phyloP scores from a whole-genome alignment of 441 rosid species.

The Brassica balearica region DNA sequence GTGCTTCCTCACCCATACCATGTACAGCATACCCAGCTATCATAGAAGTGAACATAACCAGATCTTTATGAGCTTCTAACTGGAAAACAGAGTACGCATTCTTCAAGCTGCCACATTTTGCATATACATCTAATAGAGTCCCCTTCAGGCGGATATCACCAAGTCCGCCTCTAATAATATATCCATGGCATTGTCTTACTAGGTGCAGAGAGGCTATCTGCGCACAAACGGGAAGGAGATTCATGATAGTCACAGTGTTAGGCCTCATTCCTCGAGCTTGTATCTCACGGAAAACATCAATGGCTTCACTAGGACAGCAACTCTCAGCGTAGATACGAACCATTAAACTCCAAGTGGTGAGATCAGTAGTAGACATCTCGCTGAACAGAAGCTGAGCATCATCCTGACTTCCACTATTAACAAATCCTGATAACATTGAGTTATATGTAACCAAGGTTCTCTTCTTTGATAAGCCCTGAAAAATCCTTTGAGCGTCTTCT shows the following conservation, averaged over 20 bases:
- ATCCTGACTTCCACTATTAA: slow-evolving; percentile 57
- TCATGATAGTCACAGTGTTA: slow-evolving; percentile 73
- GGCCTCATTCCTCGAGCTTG: slow-evolving; percentile 74
- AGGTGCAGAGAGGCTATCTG: slow-evolving; percentile 63
- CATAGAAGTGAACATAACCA: slow-evolving; percentile 79
- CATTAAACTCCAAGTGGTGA: slow-evolving; percentile 87
- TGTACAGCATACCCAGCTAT: slow-evolving; percentile 81
- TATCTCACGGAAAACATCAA: slow-evolving; percentile 58
- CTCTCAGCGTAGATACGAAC: slow-evolving; percentile 68
- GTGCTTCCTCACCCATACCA: slow-evolving; percentile 86
- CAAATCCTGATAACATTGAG: slow-evolving; percentile 68
- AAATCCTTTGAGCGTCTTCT: slow-evolving; percentile 63
- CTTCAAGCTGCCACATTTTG: slow-evolving; percentile 75
- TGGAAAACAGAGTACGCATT: slow-evolving; percentile 65
- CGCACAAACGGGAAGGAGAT: slow-evolving; percentile 73
- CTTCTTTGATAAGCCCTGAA: slow-evolving; percentile 55
- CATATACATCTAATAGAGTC: slow-evolving; percentile 75
- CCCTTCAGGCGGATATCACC: slow-evolving; percentile 67
- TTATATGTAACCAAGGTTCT: slow-evolving; percentile 62
- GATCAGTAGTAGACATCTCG: slow-evolving; percentile 57
- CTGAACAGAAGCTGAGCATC: slow-evolving; percentile 57
- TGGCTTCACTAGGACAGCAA: slow-evolving; percentile 57
- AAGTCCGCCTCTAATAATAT: slow-evolving; percentile 60
- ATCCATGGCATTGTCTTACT: slow-evolving; percentile 78
- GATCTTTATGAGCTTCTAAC: slow-evolving; percentile 62